Percentiles rank a stretch among this genome's conserved stretches.
phyloP scores from a whole-genome alignment of 139 green algal genomes.

The Chlamydomonas urium region DNA sequence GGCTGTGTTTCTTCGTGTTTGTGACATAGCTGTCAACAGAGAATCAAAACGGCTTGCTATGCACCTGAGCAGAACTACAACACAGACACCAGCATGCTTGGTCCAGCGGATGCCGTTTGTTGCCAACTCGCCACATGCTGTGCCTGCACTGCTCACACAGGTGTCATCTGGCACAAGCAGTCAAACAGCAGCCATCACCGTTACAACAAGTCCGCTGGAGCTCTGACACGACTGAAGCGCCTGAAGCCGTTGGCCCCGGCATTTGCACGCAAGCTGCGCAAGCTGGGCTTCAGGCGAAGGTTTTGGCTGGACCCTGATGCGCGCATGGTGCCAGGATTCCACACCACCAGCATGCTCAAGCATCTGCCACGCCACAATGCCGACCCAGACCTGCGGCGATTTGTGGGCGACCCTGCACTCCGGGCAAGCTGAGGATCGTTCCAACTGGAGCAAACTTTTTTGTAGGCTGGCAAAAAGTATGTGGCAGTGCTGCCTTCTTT shows the following conservation, averaged over 20 bases:
- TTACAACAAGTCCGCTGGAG: constrained; percentile 17
- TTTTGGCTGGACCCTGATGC: background rate
- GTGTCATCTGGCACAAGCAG: background rate
- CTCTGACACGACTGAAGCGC: constrained; percentile 14
- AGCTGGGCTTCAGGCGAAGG: constrained; percentile 27
- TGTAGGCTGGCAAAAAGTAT: no score
- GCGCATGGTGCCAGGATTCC: background rate
- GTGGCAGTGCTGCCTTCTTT: no score
- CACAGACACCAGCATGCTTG: no score
- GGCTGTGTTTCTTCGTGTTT: no score
- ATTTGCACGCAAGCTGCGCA: constrained; percentile 21
- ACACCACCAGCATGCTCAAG: background rate
- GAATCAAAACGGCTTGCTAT: no score
- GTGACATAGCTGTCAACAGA: no score
- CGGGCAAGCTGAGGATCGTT: no score
- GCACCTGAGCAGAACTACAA: no score
- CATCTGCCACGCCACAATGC: background rate
- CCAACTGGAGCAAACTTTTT: no score
- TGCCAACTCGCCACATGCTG: no score
- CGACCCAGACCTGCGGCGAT: background rate
- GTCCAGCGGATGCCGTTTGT: no score
- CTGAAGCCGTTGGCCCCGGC: constrained; percentile 19
- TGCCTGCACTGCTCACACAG: no score
- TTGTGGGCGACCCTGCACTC: background rate
- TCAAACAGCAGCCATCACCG: constrained; percentile 18